These are phyloP conservation scores for Coemansia sp. DNA, from an alignment of 192 early-diverging fungal genomes.

Conservation along the genomic window DNA sequence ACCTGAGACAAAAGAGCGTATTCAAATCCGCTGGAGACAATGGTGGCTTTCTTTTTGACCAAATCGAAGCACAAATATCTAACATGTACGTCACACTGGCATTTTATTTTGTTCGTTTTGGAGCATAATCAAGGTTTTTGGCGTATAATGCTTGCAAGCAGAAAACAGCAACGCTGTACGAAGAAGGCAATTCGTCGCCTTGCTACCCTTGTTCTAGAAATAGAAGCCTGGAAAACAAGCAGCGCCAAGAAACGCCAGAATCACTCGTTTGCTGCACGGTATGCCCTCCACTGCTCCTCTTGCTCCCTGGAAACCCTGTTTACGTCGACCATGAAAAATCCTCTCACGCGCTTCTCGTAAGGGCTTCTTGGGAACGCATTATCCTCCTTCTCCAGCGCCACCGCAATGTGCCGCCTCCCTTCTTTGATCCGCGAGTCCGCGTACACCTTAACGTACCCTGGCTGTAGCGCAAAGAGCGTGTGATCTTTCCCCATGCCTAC, in stretches of 20 bases:
- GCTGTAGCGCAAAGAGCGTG: conserved; percentile 69
- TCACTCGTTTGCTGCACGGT: conserved; percentile 25
- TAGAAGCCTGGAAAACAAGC: background rate
- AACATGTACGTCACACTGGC: conserved; percentile 8
- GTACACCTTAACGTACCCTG: conserved; percentile 77
- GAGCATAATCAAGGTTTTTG: background rate
- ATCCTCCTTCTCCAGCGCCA: conserved; percentile 62
- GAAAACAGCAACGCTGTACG: background rate
- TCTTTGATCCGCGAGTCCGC: conserved; percentile 61
- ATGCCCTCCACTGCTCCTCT: conserved; percentile 36
- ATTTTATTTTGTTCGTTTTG: conserved; percentile 1
- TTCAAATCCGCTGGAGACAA: background rate
- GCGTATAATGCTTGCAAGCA: background rate
- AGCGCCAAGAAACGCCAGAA: background rate
- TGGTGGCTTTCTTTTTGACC: background rate
- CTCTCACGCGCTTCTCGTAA: conserved; percentile 64
- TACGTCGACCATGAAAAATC: conserved; percentile 66
- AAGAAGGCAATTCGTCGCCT: background rate
- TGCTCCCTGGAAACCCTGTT: conserved; percentile 27
- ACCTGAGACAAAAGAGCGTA: background rate
- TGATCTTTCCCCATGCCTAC: conserved; percentile 79
- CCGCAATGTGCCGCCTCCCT: conserved; percentile 66
- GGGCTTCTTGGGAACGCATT: conserved; percentile 59
- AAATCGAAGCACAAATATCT: background rate
- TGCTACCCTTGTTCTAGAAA: background rate